Conservation (phyloP, 257 asterid species). For the Petunia secreta region DNA sequence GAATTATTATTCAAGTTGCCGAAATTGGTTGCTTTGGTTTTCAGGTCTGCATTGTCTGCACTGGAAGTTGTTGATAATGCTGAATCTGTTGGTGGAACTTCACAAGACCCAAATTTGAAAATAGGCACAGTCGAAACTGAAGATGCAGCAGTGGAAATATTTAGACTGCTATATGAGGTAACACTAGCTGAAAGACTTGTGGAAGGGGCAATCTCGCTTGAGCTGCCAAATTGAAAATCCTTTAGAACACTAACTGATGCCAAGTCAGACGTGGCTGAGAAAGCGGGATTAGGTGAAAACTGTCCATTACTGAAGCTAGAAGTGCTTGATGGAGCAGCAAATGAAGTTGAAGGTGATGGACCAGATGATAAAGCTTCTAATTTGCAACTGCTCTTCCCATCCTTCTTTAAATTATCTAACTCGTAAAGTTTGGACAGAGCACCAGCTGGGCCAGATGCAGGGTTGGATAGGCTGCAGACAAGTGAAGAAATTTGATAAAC, state of each 20-base stretch:
- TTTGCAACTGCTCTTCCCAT: slow-evolving; percentile 43
- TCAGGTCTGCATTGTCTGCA: slow-evolving; percentile 39
- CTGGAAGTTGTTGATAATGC: slow-evolving; percentile 33
- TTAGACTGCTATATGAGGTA: not conserved
- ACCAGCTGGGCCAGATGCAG: slow-evolving; percentile 37
- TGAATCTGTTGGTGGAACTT: slow-evolving; percentile 39
- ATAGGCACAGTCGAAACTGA: slow-evolving; percentile 34
- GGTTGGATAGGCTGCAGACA: slow-evolving; percentile 49
- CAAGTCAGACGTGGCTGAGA: slow-evolving; percentile 35
- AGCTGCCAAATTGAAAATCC: slow-evolving; percentile 36
- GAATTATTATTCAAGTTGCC: slow-evolving; percentile 37
- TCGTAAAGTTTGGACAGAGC: slow-evolving; percentile 31
- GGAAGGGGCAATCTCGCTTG: slow-evolving; percentile 41
- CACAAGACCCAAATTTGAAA: slow-evolving; percentile 45
- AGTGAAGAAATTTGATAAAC: slow-evolving; percentile 17
- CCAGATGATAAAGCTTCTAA: slow-evolving; percentile 37
- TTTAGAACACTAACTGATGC: slow-evolving; percentile 36
- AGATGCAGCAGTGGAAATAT: slow-evolving; percentile 38
- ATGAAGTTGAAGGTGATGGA: slow-evolving; percentile 17
- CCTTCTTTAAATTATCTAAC: slow-evolving; percentile 41
- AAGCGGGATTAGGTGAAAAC: slow-evolving; percentile 31
- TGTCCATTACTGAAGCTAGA: slow-evolving; percentile 38
- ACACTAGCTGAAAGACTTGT: slow-evolving; percentile 35
- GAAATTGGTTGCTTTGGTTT: slow-evolving; percentile 33
- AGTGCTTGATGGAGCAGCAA: slow-evolving; percentile 24